Base-by-base conservation (phyloP, 306 rosid species). In the Vachellia pachyceras region DNA sequence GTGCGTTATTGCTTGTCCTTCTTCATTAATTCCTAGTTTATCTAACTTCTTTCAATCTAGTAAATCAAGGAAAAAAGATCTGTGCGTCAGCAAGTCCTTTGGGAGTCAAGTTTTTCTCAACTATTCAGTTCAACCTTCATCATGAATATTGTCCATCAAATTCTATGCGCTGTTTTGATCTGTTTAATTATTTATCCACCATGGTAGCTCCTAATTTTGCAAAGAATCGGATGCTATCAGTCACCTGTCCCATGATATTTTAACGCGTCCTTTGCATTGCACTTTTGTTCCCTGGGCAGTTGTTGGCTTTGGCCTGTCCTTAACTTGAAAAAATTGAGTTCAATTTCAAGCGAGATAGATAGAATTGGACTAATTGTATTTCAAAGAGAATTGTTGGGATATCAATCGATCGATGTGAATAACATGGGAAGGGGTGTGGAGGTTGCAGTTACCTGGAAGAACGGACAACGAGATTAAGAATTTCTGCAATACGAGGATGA, bases 401-500 rank as follows among this genome's bases (percentile, higher is more conserved):
- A 2, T 44, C n/a, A n/a, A n/a, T n/a, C 33, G 33, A 29, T 29
- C 33, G 33, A 29, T 29, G 33, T 29, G 33, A 29, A 29, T 10
- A 44, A 44, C 47, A 44, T 44, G 47, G 47, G 47, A 44, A 44
- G 10, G 47, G 1, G 47, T 44, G 47, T 54, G 46, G 40, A 5
- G 10, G 33, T 73, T 29, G 64, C 87, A 94, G 98, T 86, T 95
- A 79, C 95, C 95, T 0, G 98, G 98, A 0, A 73, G 98, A 61
- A 92, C 98, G 1, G 98, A 95, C 82, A 95, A 95, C 17, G 98
- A 95, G 77, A 92, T 95, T 20, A 95, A 92, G 76, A 95, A 95
- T 55, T 95, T 84, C 61, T 95, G 98, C 97, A 91, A 95, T 39
- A 90, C 95, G 0, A 84, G 97, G 55, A 77, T 85, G 87, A 95